Base-by-base conservation (phyloP, 768 basidiomycete genomes). In the Lactarius psammicola region DNA sequence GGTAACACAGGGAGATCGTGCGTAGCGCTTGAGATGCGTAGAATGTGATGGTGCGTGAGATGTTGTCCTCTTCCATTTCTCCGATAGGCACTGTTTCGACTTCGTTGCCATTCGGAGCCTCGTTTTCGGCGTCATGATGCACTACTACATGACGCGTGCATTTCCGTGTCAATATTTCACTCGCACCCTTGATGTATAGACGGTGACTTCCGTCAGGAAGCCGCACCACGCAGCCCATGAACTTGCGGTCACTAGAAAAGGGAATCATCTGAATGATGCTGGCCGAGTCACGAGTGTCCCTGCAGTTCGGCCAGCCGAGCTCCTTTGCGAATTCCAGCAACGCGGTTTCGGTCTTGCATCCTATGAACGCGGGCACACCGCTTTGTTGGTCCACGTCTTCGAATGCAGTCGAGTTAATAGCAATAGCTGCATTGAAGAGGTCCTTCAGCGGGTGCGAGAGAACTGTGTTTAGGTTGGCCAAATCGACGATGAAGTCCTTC, bases 21-120 rank as follows among this genome's bases (percentile, higher is more conserved):
- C 96, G 87, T 10, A 98, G 86, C 17, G 87, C 90, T 79, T 98
- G 96, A 76, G 95, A 95, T 72, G 95, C 95, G 75, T 99, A 98
- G 77, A 97, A 96, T 70, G 96, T 96, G 77, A 95, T 98, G 17
- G 96, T 97, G 56, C 92, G 85, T 31, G 82, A 84, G 74, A 98
- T 93, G 74, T 98, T 98, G 72, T 90, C 88, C 65, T 81, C 80
- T 17, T 88, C 85, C n/a, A 87, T 78, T 11, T 84, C 79, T 70
- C 86, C 87, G 64, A 97, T 93, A 1, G 75, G 75, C 65, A 74
- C 77, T 2, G 85, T 86, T 73, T 87, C 82, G 54, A 95, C 75
- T 13, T 69, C 73, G 34, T 71, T 70, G 11, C 63, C 56, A n/a
- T 62, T 58, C 1, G 73, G 74, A 31, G 70, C 67, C 1, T 73